Base-by-base conservation (phyloP, 2,329 filamentous ascomycete species). In the Spiromastix sp. region DNA sequence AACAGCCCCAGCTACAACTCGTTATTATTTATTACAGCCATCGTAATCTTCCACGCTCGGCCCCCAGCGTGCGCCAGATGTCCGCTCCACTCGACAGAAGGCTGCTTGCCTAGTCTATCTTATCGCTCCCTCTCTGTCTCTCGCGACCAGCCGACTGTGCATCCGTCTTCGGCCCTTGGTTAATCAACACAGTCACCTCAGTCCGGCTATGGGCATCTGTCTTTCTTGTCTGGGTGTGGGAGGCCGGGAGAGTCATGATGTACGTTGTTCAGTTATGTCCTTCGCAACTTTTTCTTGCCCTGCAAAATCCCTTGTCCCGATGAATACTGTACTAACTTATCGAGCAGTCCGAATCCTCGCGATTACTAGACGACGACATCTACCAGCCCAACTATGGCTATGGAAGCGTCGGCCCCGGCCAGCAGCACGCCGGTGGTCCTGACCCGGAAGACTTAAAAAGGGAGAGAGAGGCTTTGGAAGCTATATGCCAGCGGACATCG, bases 191-290 rank as follows among this genome's bases (percentile, higher is more conserved):
- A n/a, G n/a, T n/a, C n/a, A n/a, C n/a, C n/a, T n/a, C n/a, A n/a
- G n/a, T n/a, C n/a, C n/a, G n/a, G n/a, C n/a, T n/a, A 66, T 66
- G 63, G 63, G 62, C 44, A 44, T 57, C 41, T 66, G 63, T 47
- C 48, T 57, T 38, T 66, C 62, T 13, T 66, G 63, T 44, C 57
- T 65, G 19, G 58, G 60, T 36, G 46, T 49, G 13, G 44, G 47
- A 44, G 56, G 60, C 42, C 55, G 54, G 33, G 57, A 60, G 26
- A 55, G 48, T 36, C 53, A 54, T 25, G 59, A 63, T 45, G 58
- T 58, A 43, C 38, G 50, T 44, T 8, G n/a, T 22, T 12, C 5
- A 17, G n/a, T 5, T 24, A 6, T 16, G 11, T 19, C 20, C 9
- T 12, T 24, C n/a, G n/a, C 26, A 24, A 24, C 21, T 7, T n/a